Evolutionary conservation across 148 eudicot species (phyloP), one percentile per base, ranked within the genome.

Genomic region (Rhododendron griersonianum): DNA sequence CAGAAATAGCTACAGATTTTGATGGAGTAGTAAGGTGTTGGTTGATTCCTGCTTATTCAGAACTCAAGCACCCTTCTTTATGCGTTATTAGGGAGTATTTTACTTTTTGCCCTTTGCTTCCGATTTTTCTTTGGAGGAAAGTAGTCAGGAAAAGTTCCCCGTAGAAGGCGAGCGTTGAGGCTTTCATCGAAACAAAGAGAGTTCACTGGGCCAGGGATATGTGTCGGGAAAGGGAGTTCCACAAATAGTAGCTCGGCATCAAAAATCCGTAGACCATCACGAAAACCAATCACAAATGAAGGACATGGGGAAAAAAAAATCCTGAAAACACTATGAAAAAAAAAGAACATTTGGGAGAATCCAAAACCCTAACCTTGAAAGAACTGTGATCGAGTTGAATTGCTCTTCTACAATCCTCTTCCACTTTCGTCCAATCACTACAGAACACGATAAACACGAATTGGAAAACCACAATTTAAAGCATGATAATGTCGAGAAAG

Each of bases 371-470:
- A 18, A 96, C 99, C 99, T 96, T 96, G 59, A 95, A 91, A 85
- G 97, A 95, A 71, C 87, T 85, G 88, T 86, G 86, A 88, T 95
- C 98, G 82, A 96, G 98, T 77, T 91, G 93, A 87, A 95, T 90
- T 41, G 96, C 99, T 88, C 76, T 92, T 86, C 90, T 88, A 88
- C 97, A 94, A 91, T 96, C 98, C 90, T 94, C 98, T 86, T 95
- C 97, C 84, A 94, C 97, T 90, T 89, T 93, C 8, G 81, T 75
- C 99, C 99, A 96, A 83, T 94, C 91, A 89, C 99, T 96, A 71
- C 8, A 33, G 74, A 65, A 85, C 69, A 63, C 23, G 13, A 50
- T 53, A 47, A 78, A 57, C 19, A 80, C 14, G 50, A 75, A 14
- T 71, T 2, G 41, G 33, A n/a, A 55, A 41, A 15, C 15, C 57